phyloP scores from a whole-genome alignment of 345 rosid species.

The Pistacia vera region DNA sequence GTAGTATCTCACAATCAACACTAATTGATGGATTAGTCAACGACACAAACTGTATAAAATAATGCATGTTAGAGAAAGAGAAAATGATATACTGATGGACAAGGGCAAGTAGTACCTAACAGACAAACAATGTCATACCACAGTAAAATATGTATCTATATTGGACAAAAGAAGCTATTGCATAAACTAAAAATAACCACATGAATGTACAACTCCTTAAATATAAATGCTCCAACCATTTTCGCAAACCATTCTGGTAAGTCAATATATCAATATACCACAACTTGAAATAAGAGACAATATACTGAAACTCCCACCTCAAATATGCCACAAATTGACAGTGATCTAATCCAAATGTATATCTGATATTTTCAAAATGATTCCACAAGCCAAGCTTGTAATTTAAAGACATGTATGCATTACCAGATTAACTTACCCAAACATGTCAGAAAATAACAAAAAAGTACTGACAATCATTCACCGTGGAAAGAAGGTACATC shows the following conservation, averaged over 20 bases:
- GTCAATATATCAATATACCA: background rate
- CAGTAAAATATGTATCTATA: background rate
- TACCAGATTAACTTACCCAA: background rate
- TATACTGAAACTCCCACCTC: background rate
- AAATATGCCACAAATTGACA: background rate
- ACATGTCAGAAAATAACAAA: background rate
- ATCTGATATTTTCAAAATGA: background rate
- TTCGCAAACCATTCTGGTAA: background rate
- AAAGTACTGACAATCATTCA: background rate
- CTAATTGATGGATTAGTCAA: slow-evolving; percentile 88
- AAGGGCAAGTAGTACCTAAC: background rate
- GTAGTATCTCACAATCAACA: slow-evolving; percentile 84
- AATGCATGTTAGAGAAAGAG: slow-evolving; percentile 12
- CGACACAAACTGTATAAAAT: slow-evolving; percentile 69
- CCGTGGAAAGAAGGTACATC: background rate
- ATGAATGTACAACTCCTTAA: background rate
- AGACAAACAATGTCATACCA: background rate
- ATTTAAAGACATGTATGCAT: background rate
- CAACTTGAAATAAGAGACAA: background rate
- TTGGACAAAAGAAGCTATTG: background rate
- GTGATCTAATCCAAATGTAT: background rate
- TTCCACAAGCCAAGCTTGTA: background rate
- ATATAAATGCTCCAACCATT: background rate
- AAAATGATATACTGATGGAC: background rate
- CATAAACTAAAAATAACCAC: background rate